Percentiles rank a stretch among this genome's conserved stretches.
phyloP scores from a whole-genome alignment of 176 grass and related monocot genomes.

The Carex pumila region DNA sequence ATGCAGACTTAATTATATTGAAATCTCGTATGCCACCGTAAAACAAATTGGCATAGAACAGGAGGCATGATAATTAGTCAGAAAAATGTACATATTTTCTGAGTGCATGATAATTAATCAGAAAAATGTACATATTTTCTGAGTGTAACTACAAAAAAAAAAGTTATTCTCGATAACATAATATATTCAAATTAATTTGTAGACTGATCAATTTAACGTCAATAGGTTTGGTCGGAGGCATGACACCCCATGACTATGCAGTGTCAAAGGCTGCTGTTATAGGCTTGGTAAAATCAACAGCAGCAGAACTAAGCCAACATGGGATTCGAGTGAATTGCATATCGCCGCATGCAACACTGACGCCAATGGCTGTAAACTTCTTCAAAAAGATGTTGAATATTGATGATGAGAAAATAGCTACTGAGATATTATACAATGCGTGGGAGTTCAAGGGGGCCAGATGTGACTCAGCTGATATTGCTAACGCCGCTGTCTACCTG shows the following conservation, averaged over 20 bases:
- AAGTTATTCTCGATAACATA: too few relatives aligned
- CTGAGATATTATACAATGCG: neutral
- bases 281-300: conserved; percentile 28
- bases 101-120: conserved; percentile 21
- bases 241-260: conserved; percentile 10
- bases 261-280: conserved; percentile 44
- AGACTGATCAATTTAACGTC: neutral
- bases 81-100: neutral
- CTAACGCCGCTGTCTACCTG: conserved; percentile 38
- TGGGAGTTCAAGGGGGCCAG: conserved; percentile 35
- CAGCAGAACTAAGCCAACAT: conserved; percentile 28
- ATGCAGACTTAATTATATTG: neutral
- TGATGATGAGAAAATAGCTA: neutral
- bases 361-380: neutral
- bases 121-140: neutral
- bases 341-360: conserved; percentile 39
- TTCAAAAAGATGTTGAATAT: neutral
- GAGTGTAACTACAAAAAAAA: neutral
- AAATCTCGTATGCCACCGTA: neutral
- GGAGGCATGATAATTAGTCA: conserved; percentile 31
- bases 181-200: neutral
- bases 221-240: neutral
- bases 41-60: neutral
- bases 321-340: conserved; percentile 67
- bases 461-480: conserved; percentile 39